Conservation (phyloP, 257 asterid genomes). For the Echites panduratus region DNA sequence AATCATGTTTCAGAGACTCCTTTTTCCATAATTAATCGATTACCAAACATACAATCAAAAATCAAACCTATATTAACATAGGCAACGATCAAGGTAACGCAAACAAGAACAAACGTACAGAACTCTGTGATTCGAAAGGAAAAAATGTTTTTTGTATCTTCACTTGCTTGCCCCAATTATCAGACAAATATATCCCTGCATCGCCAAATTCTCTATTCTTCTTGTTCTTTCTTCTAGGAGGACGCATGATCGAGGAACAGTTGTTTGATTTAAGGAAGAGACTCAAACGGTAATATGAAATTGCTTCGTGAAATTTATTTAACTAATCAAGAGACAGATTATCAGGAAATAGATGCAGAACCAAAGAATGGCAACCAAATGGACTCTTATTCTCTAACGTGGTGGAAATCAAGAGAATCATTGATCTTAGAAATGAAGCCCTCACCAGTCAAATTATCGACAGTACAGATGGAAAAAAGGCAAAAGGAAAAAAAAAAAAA, state of each 20-base stretch:
- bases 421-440: background rate
- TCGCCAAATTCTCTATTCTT: background rate
- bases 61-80: background rate
- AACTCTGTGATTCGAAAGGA: too few species aligned
- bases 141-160: background rate
- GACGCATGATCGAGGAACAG: background rate
- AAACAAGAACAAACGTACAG: background rate
- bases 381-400: background rate
- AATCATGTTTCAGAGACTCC: background rate
- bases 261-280: background rate
- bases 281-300: background rate
- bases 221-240: background rate
- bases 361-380: background rate
- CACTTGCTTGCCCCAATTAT: background rate
- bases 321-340: background rate
- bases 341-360: background rate
- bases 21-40: background rate
- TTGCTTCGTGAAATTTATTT: background rate
- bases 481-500: too few species aligned
- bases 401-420: background rate
- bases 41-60: background rate
- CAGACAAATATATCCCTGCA: background rate
- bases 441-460: too few species aligned
- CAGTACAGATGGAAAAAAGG: too few species aligned
- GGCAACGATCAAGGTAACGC: background rate